Base-by-base conservation (phyloP, 2,329 filamentous ascomycete species). In the Leptographium radiaticola region DNA sequence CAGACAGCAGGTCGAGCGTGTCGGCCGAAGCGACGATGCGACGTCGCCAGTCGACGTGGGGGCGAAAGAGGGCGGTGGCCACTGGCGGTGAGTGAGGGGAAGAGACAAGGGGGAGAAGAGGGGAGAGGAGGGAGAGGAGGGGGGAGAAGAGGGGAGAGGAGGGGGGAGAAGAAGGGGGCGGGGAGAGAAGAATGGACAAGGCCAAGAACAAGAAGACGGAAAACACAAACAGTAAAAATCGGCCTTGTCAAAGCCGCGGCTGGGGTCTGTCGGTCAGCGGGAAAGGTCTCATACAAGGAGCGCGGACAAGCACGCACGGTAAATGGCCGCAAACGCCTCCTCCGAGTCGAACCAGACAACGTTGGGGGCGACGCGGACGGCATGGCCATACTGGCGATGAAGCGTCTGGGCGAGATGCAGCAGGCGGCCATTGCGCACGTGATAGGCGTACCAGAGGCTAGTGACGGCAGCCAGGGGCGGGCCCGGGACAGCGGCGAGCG, bases 321-420 rank as follows among this genome's bases (percentile, higher is more conserved):
- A 79, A 9, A 77, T 74, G 1, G 64, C 59, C 53, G 69, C 68
- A 55, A 73, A 76, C 0, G 71, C 75, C 49, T 75, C 72, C 25
- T 62, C 66, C 3, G 69, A 74, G 55, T 73, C 64, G 33, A 78
- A 72, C 71, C 75, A 79, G 7, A 80, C 67, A 59, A 79, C 76
- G 38, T 76, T 70, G 0, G 77, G 76, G 0, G 73, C 73, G 9
- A 80, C 70, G 0, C 77, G 68, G n/a, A 80, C 77, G 2, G 70
- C 64, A 0, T 73, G 68, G 0, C 77, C 77, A 55, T 79, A 78
- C 12, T 55, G 62, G 0, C 59, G 55, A 53, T 79, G 76, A n/a
- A 79, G 57, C 0, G 63, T 66, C 59, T 65, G 68, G 1, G 70
- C 72, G 4, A 79, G 51, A 9, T 63, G 58, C 6, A 66, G 64